Conservation (phyloP, 2,329 filamentous ascomycete species). For the Colletotrichum filicis region DNA sequence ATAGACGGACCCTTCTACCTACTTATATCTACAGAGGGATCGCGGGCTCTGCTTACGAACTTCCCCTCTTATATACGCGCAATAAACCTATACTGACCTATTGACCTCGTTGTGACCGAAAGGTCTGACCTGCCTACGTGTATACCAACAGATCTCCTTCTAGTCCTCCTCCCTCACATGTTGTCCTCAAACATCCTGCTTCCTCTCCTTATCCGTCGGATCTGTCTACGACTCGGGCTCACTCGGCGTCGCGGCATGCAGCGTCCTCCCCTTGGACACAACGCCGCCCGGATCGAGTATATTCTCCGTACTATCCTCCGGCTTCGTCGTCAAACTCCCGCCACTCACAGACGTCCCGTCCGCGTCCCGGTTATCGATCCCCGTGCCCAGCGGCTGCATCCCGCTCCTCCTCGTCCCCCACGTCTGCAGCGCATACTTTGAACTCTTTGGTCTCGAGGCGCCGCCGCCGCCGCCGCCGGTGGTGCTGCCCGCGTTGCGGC, state of each 20-base stretch:
- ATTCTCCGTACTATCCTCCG: constrained; percentile 27
- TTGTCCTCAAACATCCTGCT: not conserved
- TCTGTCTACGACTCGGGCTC: not conserved
- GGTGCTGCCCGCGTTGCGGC: constrained; percentile 27
- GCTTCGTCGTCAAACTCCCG: constrained; percentile 1
- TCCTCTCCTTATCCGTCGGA: not conserved
- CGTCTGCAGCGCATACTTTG: constrained; percentile 41
- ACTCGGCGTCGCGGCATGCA: not conserved
- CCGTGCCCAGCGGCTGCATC: constrained; percentile 34
- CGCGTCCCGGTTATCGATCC: not conserved
- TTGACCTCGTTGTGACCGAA: no score
- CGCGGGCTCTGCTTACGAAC: no score
- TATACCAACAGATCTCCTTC: not conserved
- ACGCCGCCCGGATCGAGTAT: not conserved
- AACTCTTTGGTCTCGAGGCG: not conserved
- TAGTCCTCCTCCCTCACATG: no score
- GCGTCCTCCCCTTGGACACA: not conserved
- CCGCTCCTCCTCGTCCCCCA: constrained; percentile 39
- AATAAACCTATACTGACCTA: no score
- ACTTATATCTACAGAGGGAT: no score
- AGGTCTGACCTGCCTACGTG: no score
- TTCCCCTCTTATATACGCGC: no score
- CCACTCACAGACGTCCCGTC: not conserved
- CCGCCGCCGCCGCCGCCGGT: constrained; percentile 18
- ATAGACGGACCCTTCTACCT: no score